Conservation (phyloP, 176 grass and related monocot species). For the Lolium multiflorum region DNA sequence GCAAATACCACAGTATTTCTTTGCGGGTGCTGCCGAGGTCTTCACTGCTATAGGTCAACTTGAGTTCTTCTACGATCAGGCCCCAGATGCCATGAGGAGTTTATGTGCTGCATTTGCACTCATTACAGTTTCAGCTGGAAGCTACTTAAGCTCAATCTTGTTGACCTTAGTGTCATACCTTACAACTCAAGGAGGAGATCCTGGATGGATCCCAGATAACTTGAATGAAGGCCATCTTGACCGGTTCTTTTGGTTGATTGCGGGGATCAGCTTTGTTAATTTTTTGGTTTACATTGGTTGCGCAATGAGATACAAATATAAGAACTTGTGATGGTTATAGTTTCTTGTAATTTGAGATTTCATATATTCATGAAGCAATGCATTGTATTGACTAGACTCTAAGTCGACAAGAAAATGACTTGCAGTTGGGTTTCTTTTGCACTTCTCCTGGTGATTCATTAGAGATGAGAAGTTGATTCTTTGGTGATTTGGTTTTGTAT, state of each 20-base stretch:
- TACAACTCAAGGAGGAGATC: constrained; percentile 67
- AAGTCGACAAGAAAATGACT: neutral
- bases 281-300: constrained; percentile 67
- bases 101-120: constrained; percentile 76
- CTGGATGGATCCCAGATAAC: constrained; percentile 91
- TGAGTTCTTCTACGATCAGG: constrained; percentile 83
- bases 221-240: constrained; percentile 96
- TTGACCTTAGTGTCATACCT: constrained; percentile 64
- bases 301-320: constrained; percentile 72
- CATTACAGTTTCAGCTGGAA: constrained; percentile 65
- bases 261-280: constrained; percentile 72
- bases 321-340: constrained; percentile 55
- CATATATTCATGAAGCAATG: neutral
- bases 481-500: neutral
- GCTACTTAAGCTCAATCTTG: constrained; percentile 83
- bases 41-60: constrained; percentile 79
- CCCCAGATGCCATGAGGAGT: constrained; percentile 91
- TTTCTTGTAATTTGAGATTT: constrained; percentile 5
- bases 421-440: neutral
- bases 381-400: neutral
- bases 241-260: constrained; percentile 90
- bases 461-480: neutral
- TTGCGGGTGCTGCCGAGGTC: constrained; percentile 75
- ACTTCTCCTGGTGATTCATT: neutral
- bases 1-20: constrained; percentile 86